Evolutionary conservation across 352 stramenopile genomes (phyloP).

Genomic region (Phytophthora chlamydospora): DNA sequence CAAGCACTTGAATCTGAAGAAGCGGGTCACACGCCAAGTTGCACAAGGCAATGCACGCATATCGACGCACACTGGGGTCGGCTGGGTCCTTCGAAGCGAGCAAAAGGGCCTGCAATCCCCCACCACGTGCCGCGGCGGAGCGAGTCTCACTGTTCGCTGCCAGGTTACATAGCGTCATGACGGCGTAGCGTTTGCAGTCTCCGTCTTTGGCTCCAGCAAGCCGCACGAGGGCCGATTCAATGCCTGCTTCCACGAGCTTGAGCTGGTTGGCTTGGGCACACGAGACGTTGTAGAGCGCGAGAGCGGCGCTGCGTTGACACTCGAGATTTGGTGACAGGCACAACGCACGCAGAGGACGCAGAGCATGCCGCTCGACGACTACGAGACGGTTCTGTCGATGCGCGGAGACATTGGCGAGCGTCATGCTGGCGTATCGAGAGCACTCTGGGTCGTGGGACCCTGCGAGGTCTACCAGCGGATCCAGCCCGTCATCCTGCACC

Average conservation of each 20-base stretch:
- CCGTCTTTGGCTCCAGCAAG: constrained; percentile 87
- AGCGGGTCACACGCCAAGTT: constrained; percentile 93
- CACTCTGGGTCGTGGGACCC: constrained; percentile 74
- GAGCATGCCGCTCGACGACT: constrained; percentile 87
- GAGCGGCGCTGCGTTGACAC: constrained; percentile 88
- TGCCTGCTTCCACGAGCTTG: constrained; percentile 87
- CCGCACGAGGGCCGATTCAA: constrained; percentile 89
- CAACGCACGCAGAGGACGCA: constrained; percentile 83
- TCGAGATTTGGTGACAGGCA: constrained; percentile 87
- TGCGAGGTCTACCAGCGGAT: constrained; percentile 85
- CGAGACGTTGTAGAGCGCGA: constrained; percentile 96
- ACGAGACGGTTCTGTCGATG: constrained; percentile 88
- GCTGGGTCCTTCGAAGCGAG: constrained; percentile 84
- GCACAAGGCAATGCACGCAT: constrained; percentile 95
- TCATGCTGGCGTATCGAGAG: constrained; percentile 92
- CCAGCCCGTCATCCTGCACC: constrained; percentile 72
- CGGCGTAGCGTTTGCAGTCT: constrained; percentile 93
- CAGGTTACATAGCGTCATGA: constrained; percentile 96
- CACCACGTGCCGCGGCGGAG: constrained; percentile 81
- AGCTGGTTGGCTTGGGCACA: constrained; percentile 92
- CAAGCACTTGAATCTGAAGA: constrained; percentile 92
- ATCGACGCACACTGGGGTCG: constrained; percentile 84
- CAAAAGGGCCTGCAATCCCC: constrained; percentile 93
- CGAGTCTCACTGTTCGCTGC: constrained; percentile 94
- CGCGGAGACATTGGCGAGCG: constrained; percentile 93